These are phyloP conservation scores for Schrenkiella parvula DNA, from an alignment of 345 rosid genomes.

Conservation along the genomic window DNA sequence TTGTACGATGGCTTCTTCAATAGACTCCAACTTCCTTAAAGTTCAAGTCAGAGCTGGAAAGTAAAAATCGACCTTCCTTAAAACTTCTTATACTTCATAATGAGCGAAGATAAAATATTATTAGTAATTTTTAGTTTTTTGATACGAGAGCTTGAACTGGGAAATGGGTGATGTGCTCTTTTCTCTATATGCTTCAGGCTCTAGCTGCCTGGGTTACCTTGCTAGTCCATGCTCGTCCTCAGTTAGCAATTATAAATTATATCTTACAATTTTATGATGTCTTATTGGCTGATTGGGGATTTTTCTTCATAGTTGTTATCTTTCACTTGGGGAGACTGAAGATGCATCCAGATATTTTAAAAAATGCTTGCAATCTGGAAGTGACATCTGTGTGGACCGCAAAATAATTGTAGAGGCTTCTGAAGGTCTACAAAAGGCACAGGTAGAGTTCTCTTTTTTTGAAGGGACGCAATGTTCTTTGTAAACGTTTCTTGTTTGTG, in stretches of 20 bases:
- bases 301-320: constrained; percentile 62
- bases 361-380: constrained; percentile 73
- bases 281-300: constrained; percentile 11
- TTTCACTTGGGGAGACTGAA: constrained; percentile 91
- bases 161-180: not conserved
- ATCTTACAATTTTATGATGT: not conserved
- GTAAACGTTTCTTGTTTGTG: constrained; percentile 13
- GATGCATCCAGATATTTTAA: constrained; percentile 67
- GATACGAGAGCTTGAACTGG: constrained; percentile 13
- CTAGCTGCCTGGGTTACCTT: not conserved
- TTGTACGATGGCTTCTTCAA: constrained; percentile 71
- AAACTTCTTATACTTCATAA: constrained; percentile 19
- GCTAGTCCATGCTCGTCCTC: constrained; percentile 13
- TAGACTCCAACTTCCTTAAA: constrained; percentile 77
- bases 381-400: constrained; percentile 73
- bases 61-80: constrained; percentile 41
- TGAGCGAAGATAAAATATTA: not conserved
- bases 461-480: not conserved
- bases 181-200: not conserved
- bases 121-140: not conserved
- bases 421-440: constrained; percentile 84
- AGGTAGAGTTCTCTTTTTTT: constrained; percentile 46
- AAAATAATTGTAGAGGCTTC: constrained; percentile 85
- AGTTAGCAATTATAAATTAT: not conserved
- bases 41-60: constrained; percentile 92